Conservation (phyloP, 106 monocot species). For the Acorus gramineus region DNA sequence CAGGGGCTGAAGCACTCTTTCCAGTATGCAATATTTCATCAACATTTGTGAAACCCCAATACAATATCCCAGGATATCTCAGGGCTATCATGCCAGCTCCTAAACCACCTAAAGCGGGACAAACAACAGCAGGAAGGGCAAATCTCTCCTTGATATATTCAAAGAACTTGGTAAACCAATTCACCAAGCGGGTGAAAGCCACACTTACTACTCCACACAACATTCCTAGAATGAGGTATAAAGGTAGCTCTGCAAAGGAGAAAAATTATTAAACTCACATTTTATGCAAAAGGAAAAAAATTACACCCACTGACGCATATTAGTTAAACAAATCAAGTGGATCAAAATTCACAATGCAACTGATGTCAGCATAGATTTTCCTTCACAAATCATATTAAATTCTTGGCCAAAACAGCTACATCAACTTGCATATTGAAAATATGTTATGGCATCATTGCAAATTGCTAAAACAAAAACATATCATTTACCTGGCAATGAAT, state of each 20-base stretch:
- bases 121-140: conserved; percentile 75
- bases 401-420: too few relatives aligned
- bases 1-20: conserved; percentile 98
- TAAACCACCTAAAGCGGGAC: conserved; percentile 94
- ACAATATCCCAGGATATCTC: conserved; percentile 90
- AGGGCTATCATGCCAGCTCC: conserved; percentile 96
- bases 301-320: too few relatives aligned
- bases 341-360: too few relatives aligned
- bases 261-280: conserved; percentile 5
- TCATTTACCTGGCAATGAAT: too few relatives aligned
- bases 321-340: too few relatives aligned
- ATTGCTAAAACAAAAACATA: too few relatives aligned
- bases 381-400: too few relatives aligned
- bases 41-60: conserved; percentile 99
- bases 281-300: background rate
- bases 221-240: conserved; percentile 97
- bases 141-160: conserved; percentile 76
- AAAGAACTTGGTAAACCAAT: conserved; percentile 86
- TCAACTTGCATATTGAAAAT: too few relatives aligned
- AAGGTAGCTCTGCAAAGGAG: conserved; percentile 70
- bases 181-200: conserved; percentile 66
- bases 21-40: conserved; percentile 99
- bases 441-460: too few relatives aligned
- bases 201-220: conserved; percentile 96
- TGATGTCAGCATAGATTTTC: too few relatives aligned